Evolutionary conservation across 305 asterid genomes (phyloP).

Genomic region (Fraxinus paxiana): DNA sequence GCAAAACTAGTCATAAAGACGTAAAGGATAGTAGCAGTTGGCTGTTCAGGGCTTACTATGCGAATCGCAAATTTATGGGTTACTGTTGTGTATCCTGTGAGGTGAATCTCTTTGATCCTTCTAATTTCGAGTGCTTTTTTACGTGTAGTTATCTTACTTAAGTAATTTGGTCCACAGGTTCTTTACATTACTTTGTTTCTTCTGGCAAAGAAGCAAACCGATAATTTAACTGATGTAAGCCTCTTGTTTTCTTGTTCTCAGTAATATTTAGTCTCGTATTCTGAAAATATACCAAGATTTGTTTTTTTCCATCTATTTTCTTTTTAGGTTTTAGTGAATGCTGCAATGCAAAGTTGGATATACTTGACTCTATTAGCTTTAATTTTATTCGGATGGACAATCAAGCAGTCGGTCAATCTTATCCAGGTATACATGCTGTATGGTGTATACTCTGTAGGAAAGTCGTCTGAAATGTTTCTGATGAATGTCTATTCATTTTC

Average conservation of each 20-base stretch:
- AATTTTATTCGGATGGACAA: conserved; percentile 64
- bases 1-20: conserved; percentile 89
- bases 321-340: conserved; percentile 55
- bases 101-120: conserved; percentile 40
- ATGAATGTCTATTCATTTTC: neutral
- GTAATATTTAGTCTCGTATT: neutral
- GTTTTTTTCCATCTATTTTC: conserved; percentile 7
- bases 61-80: conserved; percentile 79
- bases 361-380: conserved; percentile 43
- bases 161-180: conserved; percentile 47
- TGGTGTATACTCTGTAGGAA: neutral
- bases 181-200: conserved; percentile 80
- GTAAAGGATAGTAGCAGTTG: conserved; percentile 87
- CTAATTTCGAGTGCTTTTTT: neutral
- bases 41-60: conserved; percentile 76
- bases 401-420: conserved; percentile 73
- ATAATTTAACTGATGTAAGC: conserved; percentile 56
- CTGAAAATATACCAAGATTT: neutral
- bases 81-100: conserved; percentile 94
- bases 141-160: conserved; percentile 1
- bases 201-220: conserved; percentile 58
- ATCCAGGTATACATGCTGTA: conserved; percentile 58
- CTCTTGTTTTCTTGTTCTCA: conserved; percentile 13
- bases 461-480: neutral
- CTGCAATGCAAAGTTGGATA: conserved; percentile 51